Base-by-base conservation (phyloP, 2,329 filamentous ascomycete genomes). In the Fusarium sp. region DNA sequence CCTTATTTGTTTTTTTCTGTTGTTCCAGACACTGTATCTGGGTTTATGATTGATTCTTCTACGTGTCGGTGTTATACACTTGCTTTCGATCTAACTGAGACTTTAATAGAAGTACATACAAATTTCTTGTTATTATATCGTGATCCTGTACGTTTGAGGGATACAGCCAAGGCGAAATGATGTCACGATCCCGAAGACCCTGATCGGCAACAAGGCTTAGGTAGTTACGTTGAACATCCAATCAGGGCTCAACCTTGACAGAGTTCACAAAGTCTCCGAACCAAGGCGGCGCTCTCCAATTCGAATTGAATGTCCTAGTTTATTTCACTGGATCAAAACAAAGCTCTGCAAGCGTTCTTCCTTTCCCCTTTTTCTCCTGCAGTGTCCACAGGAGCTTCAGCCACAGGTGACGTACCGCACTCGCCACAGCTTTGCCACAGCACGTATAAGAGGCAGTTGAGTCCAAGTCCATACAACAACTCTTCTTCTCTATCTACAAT, bases 391-490 rank as follows among this genome's bases (percentile, higher is more conserved):
- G 28, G 15, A 69, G 62, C 64, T 57, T 51, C 64, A 72, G 72
- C 72, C 72, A 75, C 72, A 69, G 28, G 70, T 76, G 67, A 76
- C 74, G 74, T 73, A 74, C 33, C 51, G 38, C 58, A 63, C 63
- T 69, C 68, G 74, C 74, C 74, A 75, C 74, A 73, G 19, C 31
- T 22, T 70, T 38, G 66, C 72, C 67, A 70, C 62, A 53, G 11
- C 17, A 44, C 49, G 58, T 75, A 75, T 75, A 75, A 76, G 71
- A 73, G 47, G 43, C 39, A 38, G 31, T 59, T 39, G 10, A 45
- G 38, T 38, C 49, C 53, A 51, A 45, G 38, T 38, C 49, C 53
- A 51, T 21, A 33, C 17, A 42, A 38, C 46, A 42, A 38, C 38
- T 14, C 14, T 38, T 22, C 11, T 15, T 26, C 45, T 31, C 28